Evolutionary conservation across 805 yeast species (phyloP).

Genomic region (Pichia insulana): DNA sequence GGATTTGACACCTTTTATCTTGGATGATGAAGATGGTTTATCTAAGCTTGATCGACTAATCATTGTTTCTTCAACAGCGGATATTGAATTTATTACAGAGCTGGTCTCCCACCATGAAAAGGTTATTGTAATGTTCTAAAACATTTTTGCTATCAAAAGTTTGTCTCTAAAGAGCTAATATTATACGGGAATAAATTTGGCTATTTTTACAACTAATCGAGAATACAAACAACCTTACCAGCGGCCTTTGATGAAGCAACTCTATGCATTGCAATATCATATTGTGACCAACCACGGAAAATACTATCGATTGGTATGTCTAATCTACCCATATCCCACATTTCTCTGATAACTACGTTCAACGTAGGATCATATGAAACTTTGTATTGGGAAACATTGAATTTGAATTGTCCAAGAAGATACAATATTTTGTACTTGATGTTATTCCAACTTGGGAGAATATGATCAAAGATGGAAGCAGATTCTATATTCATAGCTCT

Average conservation of each 20-base stretch:
- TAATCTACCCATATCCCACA: slow-evolving; percentile 38
- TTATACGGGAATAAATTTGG: too few relatives aligned
- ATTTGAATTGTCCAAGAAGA: neutral
- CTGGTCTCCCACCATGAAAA: slow-evolving; percentile 18
- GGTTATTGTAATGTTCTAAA: slow-evolving; percentile 19
- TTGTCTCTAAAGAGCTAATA: too few relatives aligned
- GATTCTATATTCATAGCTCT: slow-evolving; percentile 27
- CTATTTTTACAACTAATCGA: neutral
- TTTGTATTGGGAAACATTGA: neutral
- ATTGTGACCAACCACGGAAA: slow-evolving; percentile 39
- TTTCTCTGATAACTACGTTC: slow-evolving; percentile 29
- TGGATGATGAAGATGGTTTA: neutral
- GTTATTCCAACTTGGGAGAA: slow-evolving; percentile 1
- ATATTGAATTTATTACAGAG: slow-evolving; percentile 10
- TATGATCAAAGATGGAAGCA: neutral
- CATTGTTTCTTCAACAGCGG: slow-evolving; percentile 13
- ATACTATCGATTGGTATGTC: slow-evolving; percentile 47
- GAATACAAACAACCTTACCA: slow-evolving; percentile 52
- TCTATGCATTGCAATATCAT: slow-evolving; percentile 40
- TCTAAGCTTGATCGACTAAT: slow-evolving; percentile 17
- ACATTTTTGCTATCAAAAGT: too few relatives aligned
- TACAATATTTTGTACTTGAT: slow-evolving; percentile 1
- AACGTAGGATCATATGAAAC: slow-evolving; percentile 4
- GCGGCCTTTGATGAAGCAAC: slow-evolving; percentile 40
- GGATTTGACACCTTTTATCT: slow-evolving; percentile 8